Percentiles rank a stretch among this genome's conserved stretches.
These are phyloP conservation scores for Xylaria sp. DNA, from an alignment of 2,329 filamentous ascomycete species.

Conservation along the genomic window DNA sequence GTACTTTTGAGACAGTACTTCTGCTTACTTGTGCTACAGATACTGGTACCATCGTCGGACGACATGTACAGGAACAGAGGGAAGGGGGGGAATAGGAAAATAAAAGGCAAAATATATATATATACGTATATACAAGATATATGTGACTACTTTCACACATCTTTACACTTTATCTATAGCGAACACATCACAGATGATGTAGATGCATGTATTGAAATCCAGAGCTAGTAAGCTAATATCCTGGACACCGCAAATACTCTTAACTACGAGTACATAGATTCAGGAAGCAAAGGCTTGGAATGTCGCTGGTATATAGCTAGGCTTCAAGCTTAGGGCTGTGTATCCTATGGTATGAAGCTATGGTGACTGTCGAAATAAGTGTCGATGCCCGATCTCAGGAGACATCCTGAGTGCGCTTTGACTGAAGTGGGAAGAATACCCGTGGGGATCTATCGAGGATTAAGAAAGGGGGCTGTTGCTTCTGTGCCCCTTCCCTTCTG, in stretches of 20 bases:
- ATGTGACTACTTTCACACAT: not conserved
- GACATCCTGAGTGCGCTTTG: conserved; percentile 42
- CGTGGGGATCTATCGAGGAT: conserved; percentile 50
- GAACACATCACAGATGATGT: not conserved
- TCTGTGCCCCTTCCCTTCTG: conserved; percentile 40
- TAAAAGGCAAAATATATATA: not conserved
- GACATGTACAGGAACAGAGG: not conserved
- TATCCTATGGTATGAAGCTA: conserved; percentile 44
- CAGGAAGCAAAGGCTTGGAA: conserved; percentile 21
- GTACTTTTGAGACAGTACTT: not conserved
- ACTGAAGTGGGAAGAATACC: conserved; percentile 44
- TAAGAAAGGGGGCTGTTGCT: conserved; percentile 41
- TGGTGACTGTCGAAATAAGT: conserved; percentile 45
- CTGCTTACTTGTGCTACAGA: not conserved
- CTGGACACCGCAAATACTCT: not conserved
- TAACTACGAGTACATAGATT: conserved; percentile 17
- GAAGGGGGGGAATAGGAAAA: not conserved
- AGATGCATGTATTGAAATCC: not conserved
- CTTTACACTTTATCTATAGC: not conserved
- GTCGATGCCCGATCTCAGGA: conserved; percentile 42
- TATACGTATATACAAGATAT: not conserved
- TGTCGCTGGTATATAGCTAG: conserved; percentile 46
- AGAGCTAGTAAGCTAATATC: not conserved
- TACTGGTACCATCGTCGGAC: not conserved
- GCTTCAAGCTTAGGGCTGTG: conserved; percentile 42